Evolutionary conservation across 176 grass and related monocot genomes (phyloP), one percentile per base, ranked within the genome.

Genomic region (Ensete ventricosum): DNA sequence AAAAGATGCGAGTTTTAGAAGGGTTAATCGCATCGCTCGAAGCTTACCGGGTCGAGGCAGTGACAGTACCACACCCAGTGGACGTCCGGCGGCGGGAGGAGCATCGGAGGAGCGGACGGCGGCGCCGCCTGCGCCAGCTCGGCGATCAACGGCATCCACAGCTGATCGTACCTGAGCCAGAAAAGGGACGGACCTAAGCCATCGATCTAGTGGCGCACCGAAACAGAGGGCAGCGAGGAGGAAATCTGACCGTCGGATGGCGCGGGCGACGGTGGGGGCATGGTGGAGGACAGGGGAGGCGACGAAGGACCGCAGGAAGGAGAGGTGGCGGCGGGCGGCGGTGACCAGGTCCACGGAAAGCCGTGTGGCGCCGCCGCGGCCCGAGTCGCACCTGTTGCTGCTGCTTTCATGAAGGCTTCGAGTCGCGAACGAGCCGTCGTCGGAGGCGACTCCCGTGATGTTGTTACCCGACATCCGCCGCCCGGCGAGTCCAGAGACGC

Each of bases 41-140:
- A 16, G 10, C 34, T 58, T 75, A 85, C 93, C 79, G 88, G 93
- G 79, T 90, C 70, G 66, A 97, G 89, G 82, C 90, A 88, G 84
- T 90, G 90, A 77, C 85, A 97, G 80, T 93, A 85, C 93, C 93
- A 93, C 76, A 97, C 77, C 72, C 91, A 89, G 11, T 73, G 83
- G 71, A 97, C 90, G 81, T 97, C 93, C 20, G 54, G 50, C 43
- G 93, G 93, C 11, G 90, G 93, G 43, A 92, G 13, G 82, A 97
- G 16, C 90, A 90, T 88, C 70, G 79, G 75, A 50, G 69, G 79
- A 52, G 55, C 84, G 78, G 48, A 80, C 59, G 67, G 82, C 71
- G 64, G 29, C 50, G 64, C 84, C 50, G 66, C 75, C 49, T 48
- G 19, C 55, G 74, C 26, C 54, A 77, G 21, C 67, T 69, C 69